Conservation (phyloP, 495 filamentous ascomycete genomes). For the Daldinia concentrica region DNA sequence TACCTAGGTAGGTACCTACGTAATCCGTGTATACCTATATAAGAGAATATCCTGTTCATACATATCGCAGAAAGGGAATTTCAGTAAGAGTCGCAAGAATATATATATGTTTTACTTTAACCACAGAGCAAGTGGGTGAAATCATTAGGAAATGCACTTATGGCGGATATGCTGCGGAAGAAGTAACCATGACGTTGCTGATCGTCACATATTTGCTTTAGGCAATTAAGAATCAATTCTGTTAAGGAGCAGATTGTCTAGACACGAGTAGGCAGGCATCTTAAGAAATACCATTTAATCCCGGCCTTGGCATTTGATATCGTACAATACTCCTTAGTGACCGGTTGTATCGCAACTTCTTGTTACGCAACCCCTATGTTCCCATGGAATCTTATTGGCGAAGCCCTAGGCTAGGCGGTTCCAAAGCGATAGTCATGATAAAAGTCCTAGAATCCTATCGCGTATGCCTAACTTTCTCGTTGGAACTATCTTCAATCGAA, state of each 20-base stretch:
- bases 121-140: neutral
- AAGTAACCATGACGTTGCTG: constrained; percentile 21
- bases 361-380: neutral
- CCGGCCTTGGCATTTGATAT: constrained; percentile 6
- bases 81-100: neutral
- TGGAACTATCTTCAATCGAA: too few relatives aligned
- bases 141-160: neutral
- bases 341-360: neutral
- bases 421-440: too few relatives aligned
- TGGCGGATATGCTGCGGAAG: neutral
- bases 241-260: neutral
- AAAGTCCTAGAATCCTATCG: too few relatives aligned
- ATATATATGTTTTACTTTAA: too few relatives aligned
- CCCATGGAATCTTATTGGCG: too few relatives aligned
- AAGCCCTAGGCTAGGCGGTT: too few relatives aligned
- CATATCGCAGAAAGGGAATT: neutral
- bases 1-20: too few relatives aligned
- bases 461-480: too few relatives aligned
- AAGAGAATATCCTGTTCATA: too few relatives aligned
- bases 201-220: constrained; percentile 21
- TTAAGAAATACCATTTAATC: neutral
- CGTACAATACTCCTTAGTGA: neutral
- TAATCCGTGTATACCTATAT: too few relatives aligned
- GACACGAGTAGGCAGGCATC: neutral
- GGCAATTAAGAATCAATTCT: constrained; percentile 27